phyloP scores from a whole-genome alignment of 1,284 basidiomycete genomes.

The Ustilago crameri region DNA sequence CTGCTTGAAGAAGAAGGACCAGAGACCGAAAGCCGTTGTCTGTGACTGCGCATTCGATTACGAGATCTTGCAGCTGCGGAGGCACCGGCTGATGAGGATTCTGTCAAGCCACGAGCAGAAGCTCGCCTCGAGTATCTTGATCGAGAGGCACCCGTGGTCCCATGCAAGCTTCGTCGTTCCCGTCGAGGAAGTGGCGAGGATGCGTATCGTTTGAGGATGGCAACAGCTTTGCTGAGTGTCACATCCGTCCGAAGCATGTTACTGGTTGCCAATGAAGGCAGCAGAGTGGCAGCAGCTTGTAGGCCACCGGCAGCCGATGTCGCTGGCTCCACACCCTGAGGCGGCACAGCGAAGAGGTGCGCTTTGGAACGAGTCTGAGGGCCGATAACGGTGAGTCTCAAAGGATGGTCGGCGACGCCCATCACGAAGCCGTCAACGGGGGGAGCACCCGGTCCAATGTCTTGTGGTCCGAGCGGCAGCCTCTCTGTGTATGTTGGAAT shows the following conservation, averaged over 20 bases:
- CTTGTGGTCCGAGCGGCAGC: constrained; percentile 24
- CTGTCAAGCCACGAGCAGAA: background rate
- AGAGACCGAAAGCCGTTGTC: constrained; percentile 6
- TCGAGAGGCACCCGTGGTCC: constrained; percentile 10
- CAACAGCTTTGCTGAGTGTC: constrained; percentile 58
- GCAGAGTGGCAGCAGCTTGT: constrained; percentile 23
- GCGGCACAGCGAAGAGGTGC: constrained; percentile 46
- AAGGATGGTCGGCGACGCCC: constrained; percentile 51
- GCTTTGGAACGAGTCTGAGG: constrained; percentile 51
- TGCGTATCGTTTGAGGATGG: constrained; percentile 45
- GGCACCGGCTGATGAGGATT: background rate
- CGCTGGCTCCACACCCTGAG: constrained; percentile 26
- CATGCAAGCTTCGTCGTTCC: constrained; percentile 13
- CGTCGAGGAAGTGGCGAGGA: constrained; percentile 32
- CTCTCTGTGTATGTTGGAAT: constrained; percentile 43
- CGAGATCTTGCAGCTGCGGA: constrained; percentile 5
- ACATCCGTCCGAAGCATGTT: constrained; percentile 57
- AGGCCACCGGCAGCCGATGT: constrained; percentile 4
- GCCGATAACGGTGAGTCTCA: constrained; percentile 52
- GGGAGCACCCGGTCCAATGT: constrained; percentile 44
- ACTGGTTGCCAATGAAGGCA: constrained; percentile 41
- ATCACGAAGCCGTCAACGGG: constrained; percentile 63
- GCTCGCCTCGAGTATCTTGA: constrained; percentile 10
- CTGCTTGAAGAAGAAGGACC: constrained; percentile 10
- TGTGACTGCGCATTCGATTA: constrained; percentile 4